These are phyloP conservation scores for Apiotrichum gracile DNA, from an alignment of 1,284 basidiomycete genomes.

Conservation along the genomic window DNA sequence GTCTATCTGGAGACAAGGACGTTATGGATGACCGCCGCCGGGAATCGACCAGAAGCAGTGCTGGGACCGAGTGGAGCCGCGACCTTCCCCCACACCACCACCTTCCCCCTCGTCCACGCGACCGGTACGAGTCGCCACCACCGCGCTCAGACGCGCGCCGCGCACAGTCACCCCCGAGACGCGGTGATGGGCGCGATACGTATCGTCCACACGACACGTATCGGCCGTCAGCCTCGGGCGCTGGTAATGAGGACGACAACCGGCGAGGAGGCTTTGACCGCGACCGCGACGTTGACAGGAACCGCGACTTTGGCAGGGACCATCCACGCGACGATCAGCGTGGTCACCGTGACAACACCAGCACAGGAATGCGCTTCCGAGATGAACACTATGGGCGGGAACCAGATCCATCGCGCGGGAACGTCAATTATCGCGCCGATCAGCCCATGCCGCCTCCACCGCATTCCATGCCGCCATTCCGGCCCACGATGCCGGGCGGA, in stretches of 20 bases:
- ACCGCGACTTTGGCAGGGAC: not conserved
- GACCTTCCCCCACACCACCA: not conserved
- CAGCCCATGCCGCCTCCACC: not conserved
- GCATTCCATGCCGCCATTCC: conserved; percentile 6
- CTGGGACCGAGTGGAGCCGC: not conserved
- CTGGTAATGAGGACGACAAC: not conserved
- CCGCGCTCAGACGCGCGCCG: not conserved
- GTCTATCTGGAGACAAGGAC: no score
- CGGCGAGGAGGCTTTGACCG: not conserved
- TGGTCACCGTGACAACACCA: not conserved
- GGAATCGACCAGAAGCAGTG: no score
- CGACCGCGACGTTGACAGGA: not conserved
- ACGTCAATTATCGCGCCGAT: not conserved
- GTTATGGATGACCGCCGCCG: no score
- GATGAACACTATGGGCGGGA: not conserved
- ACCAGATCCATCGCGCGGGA: not conserved
- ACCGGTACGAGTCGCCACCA: no score
- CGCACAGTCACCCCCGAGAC: not conserved
- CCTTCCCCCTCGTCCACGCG: no score
- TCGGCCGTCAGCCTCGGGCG: not conserved
- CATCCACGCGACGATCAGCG: not conserved
- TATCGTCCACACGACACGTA: not conserved
- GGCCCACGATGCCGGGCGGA: not conserved
- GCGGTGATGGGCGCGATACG: not conserved
- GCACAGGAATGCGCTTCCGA: not conserved